Evolutionary conservation across 2,329 filamentous ascomycete species (phyloP), one percentile per base, ranked within the genome.

Genomic region (Ophiostoma piceae): DNA sequence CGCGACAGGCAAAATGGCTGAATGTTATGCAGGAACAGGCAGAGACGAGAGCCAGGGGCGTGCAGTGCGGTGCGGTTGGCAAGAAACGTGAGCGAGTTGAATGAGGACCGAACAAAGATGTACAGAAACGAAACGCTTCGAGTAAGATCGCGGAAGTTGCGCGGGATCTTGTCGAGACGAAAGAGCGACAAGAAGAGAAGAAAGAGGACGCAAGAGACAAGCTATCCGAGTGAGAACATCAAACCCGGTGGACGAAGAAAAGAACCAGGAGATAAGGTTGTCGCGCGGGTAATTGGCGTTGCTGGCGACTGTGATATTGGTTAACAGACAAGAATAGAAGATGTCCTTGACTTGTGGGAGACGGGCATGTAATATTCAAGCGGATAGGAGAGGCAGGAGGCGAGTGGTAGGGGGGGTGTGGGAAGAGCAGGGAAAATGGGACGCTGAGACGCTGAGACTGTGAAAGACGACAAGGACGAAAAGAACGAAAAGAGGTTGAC

Each of bases 171-270:
- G 39, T 37, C 29, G 64, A 19, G 22, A 43, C 60, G 35, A 43
- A 66, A 65, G 62, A 65, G 35, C 37, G 32, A 16, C 29, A 29
- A 14, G 57, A 65, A 47, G 41, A 26, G 32, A 35, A 64, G 22
- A 35, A 39, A 7, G 7, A 65, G n/a, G 11, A 9, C 11, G 39
- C 11, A 5, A 47, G 16, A n/a, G 43, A 8, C 51, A n/a, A 64
- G 65, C 65, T 41, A 69, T 65, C 65, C 67, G 51, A 65, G 43
- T 29, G 67, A 71, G 57, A 69, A 60, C 57, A 68, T 71, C 70
- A 66, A 69, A 62, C 66, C 32, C 57, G 32, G 67, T n/a, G 41
- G 65, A 35, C 54, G 70, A 67, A n/a, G 35, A 26, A 65, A 67
- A n/a, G 35, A 29, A 65, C 62, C 65, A 66, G n/a, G 64, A 41